These are phyloP conservation scores for Alnus rubra DNA, from an alignment of 306 rosid species.

Conservation along the genomic window DNA sequence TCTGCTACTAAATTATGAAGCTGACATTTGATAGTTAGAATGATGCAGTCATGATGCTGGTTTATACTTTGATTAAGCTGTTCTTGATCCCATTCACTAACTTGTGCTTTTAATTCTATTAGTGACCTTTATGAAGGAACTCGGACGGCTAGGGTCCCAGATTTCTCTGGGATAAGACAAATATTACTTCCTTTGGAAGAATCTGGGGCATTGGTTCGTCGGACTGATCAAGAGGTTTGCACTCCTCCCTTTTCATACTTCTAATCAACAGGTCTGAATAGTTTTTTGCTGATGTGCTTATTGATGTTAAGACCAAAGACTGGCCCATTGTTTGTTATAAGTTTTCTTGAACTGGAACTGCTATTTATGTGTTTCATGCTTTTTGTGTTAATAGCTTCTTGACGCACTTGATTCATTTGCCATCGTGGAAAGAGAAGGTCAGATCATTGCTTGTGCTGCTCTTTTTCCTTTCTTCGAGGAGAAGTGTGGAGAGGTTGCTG, in stretches of 20 bases:
- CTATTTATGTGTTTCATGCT: not conserved
- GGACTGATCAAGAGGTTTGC: constrained; percentile 82
- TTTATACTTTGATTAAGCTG: not conserved
- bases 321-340: not conserved
- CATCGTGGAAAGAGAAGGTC: constrained; percentile 96
- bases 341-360: not conserved
- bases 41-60: not conserved
- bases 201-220: constrained; percentile 71
- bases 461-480: constrained; percentile 79
- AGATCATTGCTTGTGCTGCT: constrained; percentile 90
- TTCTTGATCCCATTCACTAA: constrained; percentile 19
- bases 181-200: constrained; percentile 74
- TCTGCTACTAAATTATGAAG: not conserved
- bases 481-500: constrained; percentile 92
- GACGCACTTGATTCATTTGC: constrained; percentile 56
- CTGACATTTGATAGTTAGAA: not conserved
- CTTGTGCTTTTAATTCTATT: constrained; percentile 20
- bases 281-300: not conserved
- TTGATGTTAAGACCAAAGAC: not conserved
- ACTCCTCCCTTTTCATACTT: constrained; percentile 3
- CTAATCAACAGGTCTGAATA: not conserved
- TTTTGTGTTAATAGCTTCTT: constrained; percentile 54
- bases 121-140: constrained; percentile 98
- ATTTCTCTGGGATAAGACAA: constrained; percentile 71
- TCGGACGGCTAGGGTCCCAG: constrained; percentile 69